Evolutionary conservation across 1,284 basidiomycete species (phyloP).

Genomic region (Trichosporon faecale): DNA sequence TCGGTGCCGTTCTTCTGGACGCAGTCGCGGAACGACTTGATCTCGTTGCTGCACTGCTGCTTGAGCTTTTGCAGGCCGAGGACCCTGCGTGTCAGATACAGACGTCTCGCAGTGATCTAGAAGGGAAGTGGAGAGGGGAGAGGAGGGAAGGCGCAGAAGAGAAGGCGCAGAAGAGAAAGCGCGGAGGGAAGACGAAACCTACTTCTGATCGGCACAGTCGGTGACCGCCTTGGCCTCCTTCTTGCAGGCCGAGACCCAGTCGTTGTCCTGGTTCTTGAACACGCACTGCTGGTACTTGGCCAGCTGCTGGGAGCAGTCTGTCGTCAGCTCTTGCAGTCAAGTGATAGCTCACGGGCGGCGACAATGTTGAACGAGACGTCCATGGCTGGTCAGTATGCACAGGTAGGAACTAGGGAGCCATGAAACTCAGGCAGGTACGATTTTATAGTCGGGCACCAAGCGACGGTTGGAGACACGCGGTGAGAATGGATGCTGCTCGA

Average conservation of each 20-base stretch:
- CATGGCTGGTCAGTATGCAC: slow-evolving; percentile 30
- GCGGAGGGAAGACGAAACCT: too few relatives aligned
- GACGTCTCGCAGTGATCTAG: neutral
- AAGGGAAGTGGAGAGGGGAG: too few relatives aligned
- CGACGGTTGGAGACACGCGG: neutral
- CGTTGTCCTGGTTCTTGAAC: slow-evolving; percentile 39
- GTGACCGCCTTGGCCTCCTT: slow-evolving; percentile 41
- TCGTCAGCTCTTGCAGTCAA: neutral
- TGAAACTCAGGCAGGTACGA: neutral
- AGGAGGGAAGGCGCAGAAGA: too few relatives aligned
- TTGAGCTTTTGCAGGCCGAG: slow-evolving; percentile 48
- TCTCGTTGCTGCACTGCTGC: slow-evolving; percentile 36
- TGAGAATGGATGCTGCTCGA: slow-evolving; percentile 10
- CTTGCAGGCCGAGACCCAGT: slow-evolving; percentile 46
- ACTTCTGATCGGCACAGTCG: slow-evolving; percentile 47
- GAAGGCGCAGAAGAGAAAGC: too few relatives aligned
- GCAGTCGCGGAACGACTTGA: slow-evolving; percentile 41
- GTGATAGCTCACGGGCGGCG: slow-evolving; percentile 43
- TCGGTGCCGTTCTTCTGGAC: slow-evolving; percentile 35
- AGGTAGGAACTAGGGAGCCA: neutral
- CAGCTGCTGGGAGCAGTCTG: slow-evolving; percentile 50
- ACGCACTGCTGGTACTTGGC: slow-evolving; percentile 51
- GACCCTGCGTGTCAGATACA: slow-evolving; percentile 28
- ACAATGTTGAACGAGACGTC: slow-evolving; percentile 50
- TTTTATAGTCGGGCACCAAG: neutral